A percentile compares a stretch with the other conserved stretches of the same genome.
Evolutionary conservation across 495 filamentous ascomycete genomes (phyloP).

Genomic region (Aspergillus indologenus): DNA sequence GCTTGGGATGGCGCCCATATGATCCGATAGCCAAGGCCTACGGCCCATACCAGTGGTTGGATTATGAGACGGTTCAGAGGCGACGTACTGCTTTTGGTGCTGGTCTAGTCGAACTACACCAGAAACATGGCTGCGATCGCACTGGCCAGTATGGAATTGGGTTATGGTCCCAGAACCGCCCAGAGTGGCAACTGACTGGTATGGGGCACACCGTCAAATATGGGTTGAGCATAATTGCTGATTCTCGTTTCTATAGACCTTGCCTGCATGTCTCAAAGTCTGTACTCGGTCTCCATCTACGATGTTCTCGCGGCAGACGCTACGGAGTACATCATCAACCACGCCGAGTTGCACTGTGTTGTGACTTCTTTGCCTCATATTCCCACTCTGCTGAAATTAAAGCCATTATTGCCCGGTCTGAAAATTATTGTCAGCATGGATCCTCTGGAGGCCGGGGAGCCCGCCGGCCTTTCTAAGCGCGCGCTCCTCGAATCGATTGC

Average conservation of each 20-base stretch:
- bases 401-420: constrained; percentile 68
- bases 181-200: constrained; percentile 97
- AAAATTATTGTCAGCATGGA: constrained; percentile 91
- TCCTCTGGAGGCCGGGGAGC: constrained; percentile 78
- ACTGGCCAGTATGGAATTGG: constrained; percentile 78
- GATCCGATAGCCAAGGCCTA: constrained; percentile 71
- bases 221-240: not conserved
- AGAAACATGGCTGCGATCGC: constrained; percentile 56
- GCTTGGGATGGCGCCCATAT: constrained; percentile 80
- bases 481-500: constrained; percentile 73
- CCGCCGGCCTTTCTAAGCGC: constrained; percentile 71
- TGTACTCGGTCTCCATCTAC: constrained; percentile 92
- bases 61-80: constrained; percentile 75
- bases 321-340: constrained; percentile 94
- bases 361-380: constrained; percentile 82
- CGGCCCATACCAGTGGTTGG: constrained; percentile 78
- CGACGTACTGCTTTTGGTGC: constrained; percentile 82
- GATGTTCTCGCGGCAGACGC: constrained; percentile 89
- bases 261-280: constrained; percentile 81
- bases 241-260: constrained; percentile 57
- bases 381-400: constrained; percentile 80
- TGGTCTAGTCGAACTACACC: constrained; percentile 79
- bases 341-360: constrained; percentile 72
- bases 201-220: constrained; percentile 17
- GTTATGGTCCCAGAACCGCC: constrained; percentile 92